Evolutionary conservation across 1,284 basidiomycete genomes (phyloP).

Genomic region (Ustilago crameri): DNA sequence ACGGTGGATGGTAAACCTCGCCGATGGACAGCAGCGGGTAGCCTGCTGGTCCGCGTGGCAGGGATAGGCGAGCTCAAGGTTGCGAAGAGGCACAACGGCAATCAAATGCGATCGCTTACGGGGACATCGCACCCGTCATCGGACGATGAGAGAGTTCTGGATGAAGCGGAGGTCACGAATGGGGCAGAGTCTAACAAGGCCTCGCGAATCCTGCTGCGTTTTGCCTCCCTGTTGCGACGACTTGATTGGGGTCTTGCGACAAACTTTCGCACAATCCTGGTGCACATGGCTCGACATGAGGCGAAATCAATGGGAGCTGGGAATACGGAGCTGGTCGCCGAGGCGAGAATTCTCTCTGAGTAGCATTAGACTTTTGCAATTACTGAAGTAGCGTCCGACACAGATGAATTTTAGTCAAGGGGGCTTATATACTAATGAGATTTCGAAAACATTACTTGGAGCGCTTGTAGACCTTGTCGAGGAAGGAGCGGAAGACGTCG

Average conservation of each 20-base stretch:
- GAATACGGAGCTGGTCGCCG: too few relatives aligned
- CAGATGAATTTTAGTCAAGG: too few relatives aligned
- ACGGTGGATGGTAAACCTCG: slow-evolving; percentile 7
- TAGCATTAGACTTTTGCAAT: too few relatives aligned
- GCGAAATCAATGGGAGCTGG: too few relatives aligned
- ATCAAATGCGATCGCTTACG: not conserved
- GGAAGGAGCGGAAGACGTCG: slow-evolving; percentile 84
- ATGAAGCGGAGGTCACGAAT: not conserved
- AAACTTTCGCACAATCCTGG: slow-evolving; percentile 15
- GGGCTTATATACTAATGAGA: not conserved
- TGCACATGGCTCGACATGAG: slow-evolving; percentile 21
- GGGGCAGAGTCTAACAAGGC: not conserved
- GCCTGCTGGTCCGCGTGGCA: not conserved
- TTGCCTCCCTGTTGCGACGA: slow-evolving; percentile 8
- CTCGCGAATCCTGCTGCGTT: slow-evolving; percentile 11
- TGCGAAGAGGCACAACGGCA: not conserved
- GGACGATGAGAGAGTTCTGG: not conserved
- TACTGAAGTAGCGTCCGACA: too few relatives aligned
- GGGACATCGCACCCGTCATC: not conserved
- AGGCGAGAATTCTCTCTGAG: too few relatives aligned
- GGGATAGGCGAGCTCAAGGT: slow-evolving; percentile 12
- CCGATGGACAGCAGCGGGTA: slow-evolving; percentile 5
- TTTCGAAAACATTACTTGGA: slow-evolving; percentile 61
- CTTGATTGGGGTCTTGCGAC: slow-evolving; percentile 22
- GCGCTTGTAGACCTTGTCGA: slow-evolving; percentile 87